Base-by-base conservation (phyloP, 176 grass and related monocot genomes). In the Tillandsia fasciculata region DNA sequence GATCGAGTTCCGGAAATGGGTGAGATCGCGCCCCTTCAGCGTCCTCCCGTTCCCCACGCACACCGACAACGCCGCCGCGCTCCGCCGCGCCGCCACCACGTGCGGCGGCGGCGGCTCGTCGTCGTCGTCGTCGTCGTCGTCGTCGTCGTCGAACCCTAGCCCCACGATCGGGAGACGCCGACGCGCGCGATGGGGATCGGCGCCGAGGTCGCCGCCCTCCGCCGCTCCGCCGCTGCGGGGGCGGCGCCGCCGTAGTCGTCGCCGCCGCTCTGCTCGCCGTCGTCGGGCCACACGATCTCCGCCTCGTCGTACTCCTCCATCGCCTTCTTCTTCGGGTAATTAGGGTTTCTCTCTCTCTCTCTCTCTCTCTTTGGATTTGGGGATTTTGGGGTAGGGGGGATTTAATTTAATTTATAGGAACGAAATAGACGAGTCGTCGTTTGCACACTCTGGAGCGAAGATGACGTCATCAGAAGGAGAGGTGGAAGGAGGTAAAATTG, bases 11-110 rank as follows among this genome's bases (percentile, higher is more conserved):
- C 89, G 76, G 51, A 83, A 73, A 15, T 80, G 67, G 2, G 67
- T 61, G 27, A 96, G 89, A 75, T 96, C 86, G 7, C 83, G 49
- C 2, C 93, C 93, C 83, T 96, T 96, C 65, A 87, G 88, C 72
- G 88, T 96, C 73, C 93, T 77, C 11, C 93, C 89, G 22, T 83
- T 85, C 7, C 93, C 93, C 27, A 77, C 42, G 65, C 81, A 87
- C 74, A 96, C 85, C 70, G 88, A 92, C 76, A 69, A 87, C 2
- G 79, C 81, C 76, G 70, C 76, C 0, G 69, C 76, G 0, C 12
- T 49, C 3, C 66, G 50, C 74, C 80, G 72, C 27, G 73, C 29
- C 0, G 54, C 73, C 0, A 74, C 48, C 1, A 94, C 61, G 9
- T 86, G 26, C 64, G 89, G 86, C 8, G 90, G 90, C 14, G 90